Base-by-base conservation (phyloP, 331 rosid genomes). In the Acacia pycnantha region DNA sequence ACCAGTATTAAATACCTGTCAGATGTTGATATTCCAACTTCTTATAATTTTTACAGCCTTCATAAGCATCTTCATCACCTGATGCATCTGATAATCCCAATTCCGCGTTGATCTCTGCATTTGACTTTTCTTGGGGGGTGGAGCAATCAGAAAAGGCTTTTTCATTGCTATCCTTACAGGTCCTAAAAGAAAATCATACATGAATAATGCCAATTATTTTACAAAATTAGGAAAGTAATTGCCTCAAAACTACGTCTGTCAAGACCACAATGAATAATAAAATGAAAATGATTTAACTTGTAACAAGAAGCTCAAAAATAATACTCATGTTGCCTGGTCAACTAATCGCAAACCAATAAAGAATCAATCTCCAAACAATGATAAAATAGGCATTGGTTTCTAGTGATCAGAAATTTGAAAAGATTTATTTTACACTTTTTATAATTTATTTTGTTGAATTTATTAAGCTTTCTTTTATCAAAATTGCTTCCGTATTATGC, bases 81-180 rank as follows among this genome's bases (percentile, higher is more conserved):
- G 97, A 95, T 72, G 88, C 98, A 29, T 96, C 98, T 76, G 99
- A 94, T 86, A 96, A 76, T 67, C 93, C 99, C 88, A 96, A 88
- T 85, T 96, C 99, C 7, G 92, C 89, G 75, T 96, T 96, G 79
- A 96, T 96, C 81, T 94, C 99, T 48, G 92, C 92, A 89, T 96
- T 96, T 81, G 99, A 90, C 87, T 94, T 96, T 89, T 96, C 99
- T 90, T 96, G 99, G 67, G 92, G 93, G 66, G 87, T 91, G 73
- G 90, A 86, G 84, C 99, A 96, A 72, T 89, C 89, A 82, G 95
- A 89, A 86, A 92, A 91, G 80, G 81, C 90, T 84, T 74, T 81
- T 79, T 96, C 94, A 73, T 74, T 54, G 85, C 91, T 96, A 85
- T 92, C 95, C 89, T 86, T 86, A 82, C 99, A 96, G 44, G 91